Conservation (phyloP, 352 stramenopile genomes). For the Globisporangium nunn region DNA sequence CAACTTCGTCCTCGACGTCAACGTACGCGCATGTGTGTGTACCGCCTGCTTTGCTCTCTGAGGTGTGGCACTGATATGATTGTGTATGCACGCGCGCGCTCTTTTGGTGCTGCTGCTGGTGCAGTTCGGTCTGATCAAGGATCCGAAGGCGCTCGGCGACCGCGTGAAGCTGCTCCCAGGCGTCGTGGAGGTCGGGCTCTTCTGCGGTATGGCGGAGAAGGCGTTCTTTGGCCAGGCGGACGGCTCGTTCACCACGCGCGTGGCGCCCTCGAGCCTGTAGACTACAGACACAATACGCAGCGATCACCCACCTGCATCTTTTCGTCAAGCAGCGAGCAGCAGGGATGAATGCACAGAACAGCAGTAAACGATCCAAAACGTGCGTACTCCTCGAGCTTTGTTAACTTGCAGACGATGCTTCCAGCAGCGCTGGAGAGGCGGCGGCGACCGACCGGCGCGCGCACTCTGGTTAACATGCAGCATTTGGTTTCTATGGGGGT, state of each 20-base stretch:
- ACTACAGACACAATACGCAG: background rate
- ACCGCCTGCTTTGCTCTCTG: background rate
- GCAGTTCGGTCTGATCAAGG: constrained; percentile 65
- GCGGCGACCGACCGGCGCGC: background rate
- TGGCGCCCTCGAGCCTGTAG: constrained; percentile 21
- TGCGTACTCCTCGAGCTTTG: background rate
- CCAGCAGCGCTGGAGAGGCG: background rate
- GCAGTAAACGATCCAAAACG: background rate
- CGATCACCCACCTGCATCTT: background rate
- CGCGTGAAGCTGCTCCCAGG: constrained; percentile 76
- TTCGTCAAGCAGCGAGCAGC: background rate
- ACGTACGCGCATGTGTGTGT: constrained; percentile 19
- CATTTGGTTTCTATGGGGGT: background rate
- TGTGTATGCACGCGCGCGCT: too few species aligned
- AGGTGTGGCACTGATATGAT: background rate
- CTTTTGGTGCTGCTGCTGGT: background rate
- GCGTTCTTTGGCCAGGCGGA: constrained; percentile 85
- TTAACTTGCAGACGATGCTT: background rate
- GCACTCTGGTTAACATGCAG: background rate
- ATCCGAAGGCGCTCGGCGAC: constrained; percentile 61
- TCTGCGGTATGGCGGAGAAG: constrained; percentile 85
- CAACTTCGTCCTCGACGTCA: constrained; percentile 88
- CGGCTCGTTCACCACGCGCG: constrained; percentile 67
- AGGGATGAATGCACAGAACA: background rate
- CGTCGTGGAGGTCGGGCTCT: constrained; percentile 86